A percentile compares a stretch with the other conserved stretches of the same genome.
These are phyloP conservation scores for Phylloporus sp. DNA, from an alignment of 768 basidiomycete genomes.

Conservation along the genomic window DNA sequence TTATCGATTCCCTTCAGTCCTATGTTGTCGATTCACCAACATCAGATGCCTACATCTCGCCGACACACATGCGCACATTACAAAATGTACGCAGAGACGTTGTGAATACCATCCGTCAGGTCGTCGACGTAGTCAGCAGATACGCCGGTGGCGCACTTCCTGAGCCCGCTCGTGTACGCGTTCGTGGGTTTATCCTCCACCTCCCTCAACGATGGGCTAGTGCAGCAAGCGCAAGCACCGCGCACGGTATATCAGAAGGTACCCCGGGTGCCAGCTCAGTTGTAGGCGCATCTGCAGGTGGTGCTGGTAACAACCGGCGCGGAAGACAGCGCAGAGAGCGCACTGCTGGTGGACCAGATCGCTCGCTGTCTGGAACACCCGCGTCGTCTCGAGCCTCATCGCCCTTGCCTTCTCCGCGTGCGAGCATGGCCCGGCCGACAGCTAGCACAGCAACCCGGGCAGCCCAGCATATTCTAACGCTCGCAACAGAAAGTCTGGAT, in stretches of 20 bases:
- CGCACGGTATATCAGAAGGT: conserved; percentile 24
- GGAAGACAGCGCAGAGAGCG: conserved; percentile 35
- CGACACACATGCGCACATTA: conserved; percentile 62
- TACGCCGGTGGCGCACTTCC: conserved; percentile 86
- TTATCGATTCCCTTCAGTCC: conserved; percentile 66
- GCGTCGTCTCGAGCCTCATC: conserved; percentile 35
- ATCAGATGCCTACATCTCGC: conserved; percentile 36
- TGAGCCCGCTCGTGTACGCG: conserved; percentile 72
- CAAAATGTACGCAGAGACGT: conserved; percentile 74
- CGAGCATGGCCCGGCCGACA: conserved; percentile 28
- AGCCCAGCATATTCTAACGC: conserved; percentile 74
- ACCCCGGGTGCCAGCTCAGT: conserved; percentile 35
- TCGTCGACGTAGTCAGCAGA: conserved; percentile 81
- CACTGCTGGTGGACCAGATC: conserved; percentile 33
- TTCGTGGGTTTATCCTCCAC: conserved; percentile 72
- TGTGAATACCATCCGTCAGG: conserved; percentile 85
- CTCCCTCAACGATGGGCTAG: conserved; percentile 81
- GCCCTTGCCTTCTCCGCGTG: conserved; percentile 26
- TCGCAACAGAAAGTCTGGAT: conserved; percentile 89
- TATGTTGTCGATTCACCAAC: conserved; percentile 21
- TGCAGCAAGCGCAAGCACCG: conserved; percentile 26
- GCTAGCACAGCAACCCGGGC: conserved; percentile 64
- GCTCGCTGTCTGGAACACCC: conserved; percentile 30
- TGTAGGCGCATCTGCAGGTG: conserved; percentile 30
- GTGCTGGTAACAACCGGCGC: conserved; percentile 17